These are phyloP conservation scores for Yamadazyma sp. DNA, from an alignment of 805 yeast species.

Conservation along the genomic window DNA sequence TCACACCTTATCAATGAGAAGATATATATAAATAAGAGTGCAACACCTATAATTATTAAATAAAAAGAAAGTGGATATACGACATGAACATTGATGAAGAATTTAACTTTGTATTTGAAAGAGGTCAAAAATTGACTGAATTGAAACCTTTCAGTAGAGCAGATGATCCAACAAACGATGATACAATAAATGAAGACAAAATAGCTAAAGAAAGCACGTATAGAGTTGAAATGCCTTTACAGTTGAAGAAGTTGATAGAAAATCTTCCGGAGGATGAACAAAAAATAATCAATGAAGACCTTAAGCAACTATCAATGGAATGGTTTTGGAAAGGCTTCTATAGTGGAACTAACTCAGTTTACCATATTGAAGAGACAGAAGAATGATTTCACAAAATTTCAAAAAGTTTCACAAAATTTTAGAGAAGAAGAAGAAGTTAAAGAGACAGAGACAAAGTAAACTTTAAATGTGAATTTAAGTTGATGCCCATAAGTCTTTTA, in stretches of 20 bases:
- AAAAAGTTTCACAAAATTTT: too few species aligned
- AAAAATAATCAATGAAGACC: too few species aligned
- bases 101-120: neutral
- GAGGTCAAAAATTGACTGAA: constrained; percentile 1
- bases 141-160: neutral
- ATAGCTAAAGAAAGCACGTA: neutral
- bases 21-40: too few species aligned
- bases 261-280: constrained; percentile 15
- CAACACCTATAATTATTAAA: too few species aligned
- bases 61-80: neutral
- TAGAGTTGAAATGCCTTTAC: constrained; percentile 1
- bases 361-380: too few species aligned
- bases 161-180: neutral
- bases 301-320: constrained; percentile 24
- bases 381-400: too few species aligned
- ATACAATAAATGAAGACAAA: neutral
- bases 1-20: too few species aligned
- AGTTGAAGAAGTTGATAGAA: constrained; percentile 16
- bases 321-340: constrained; percentile 34
- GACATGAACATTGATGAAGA: constrained; percentile 1
- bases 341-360: too few species aligned
- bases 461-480: constrained; percentile 19
- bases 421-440: neutral
- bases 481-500: constrained; percentile 66
- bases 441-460: neutral